Base-by-base conservation (phyloP, 1,284 basidiomycete genomes). In the Stygiomarasmius scandens region DNA sequence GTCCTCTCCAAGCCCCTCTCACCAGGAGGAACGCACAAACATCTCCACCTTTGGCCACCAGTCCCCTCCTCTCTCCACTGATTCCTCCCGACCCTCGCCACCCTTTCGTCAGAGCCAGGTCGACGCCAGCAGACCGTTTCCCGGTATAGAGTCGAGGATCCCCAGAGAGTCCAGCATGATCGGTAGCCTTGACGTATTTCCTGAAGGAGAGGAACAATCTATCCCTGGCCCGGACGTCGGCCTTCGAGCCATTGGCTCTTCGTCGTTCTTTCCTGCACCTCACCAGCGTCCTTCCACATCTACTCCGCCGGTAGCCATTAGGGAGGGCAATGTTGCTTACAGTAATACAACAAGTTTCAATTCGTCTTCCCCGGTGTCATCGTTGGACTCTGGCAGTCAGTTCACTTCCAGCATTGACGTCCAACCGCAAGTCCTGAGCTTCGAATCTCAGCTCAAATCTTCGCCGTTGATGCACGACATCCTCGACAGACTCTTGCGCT, bases 381-480 rank as follows among this genome's bases (percentile, higher is more conserved):
- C 90, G 6, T 68, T 89, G 61, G 87, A 86, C 68, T 91, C 90
- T 14, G 83, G 80, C 47, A 87, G 86, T 64, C 84, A 86, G 43
- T 80, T 84, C 64, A 69, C 79, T 45, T 69, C 78, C 2, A 76
- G 71, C 63, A 63, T 71, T 50, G 82, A 84, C 55, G 68, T 64
- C 54, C 76, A 69, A 54, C 65, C 62, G 12, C 38, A 8, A 41
- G 19, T 16, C 4, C 74, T 69, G 54, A 82, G 69, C 61, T 85
- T 92, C 49, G 91, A 93, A 61, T 73, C 81, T 9, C 89, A 91
- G 64, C 80, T 93, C 61, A 88, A 83, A 70, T 74, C 81, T 1
- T 91, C 89, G 1, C 86, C 91, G 2, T 69, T 90, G 61, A 83
- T 94, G 59, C 83, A 86, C 60, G 90, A 93, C 59, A 77, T 94